These are phyloP conservation scores for Hebeloma cylindrosporum DNA, from an alignment of 768 basidiomycete species.

Conservation along the genomic window DNA sequence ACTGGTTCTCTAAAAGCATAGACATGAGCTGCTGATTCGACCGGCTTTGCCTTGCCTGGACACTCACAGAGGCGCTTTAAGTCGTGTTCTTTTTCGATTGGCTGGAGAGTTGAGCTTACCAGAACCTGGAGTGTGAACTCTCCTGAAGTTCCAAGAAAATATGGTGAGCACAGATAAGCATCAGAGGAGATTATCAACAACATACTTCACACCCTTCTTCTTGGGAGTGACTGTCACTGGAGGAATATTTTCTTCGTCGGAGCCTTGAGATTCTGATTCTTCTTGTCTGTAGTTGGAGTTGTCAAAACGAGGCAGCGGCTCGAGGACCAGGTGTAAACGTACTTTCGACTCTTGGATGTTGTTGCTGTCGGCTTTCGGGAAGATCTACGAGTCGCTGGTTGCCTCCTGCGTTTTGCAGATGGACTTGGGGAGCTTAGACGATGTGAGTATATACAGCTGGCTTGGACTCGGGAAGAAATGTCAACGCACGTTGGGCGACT, in stretches of 20 bases:
- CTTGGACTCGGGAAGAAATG: neutral
- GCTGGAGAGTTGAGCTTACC: constrained; percentile 25
- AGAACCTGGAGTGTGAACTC: constrained; percentile 26
- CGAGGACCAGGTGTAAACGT: neutral
- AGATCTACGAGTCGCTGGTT: constrained; percentile 13
- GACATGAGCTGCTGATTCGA: too few relatives aligned
- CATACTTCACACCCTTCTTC: constrained; percentile 34
- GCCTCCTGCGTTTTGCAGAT: constrained; percentile 18
- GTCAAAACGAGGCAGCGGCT: neutral
- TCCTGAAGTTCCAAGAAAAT: constrained; percentile 14
- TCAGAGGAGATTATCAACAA: neutral
- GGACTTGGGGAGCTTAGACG: constrained; percentile 29
- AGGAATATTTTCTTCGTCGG: constrained; percentile 21
- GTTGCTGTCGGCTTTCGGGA: constrained; percentile 6
- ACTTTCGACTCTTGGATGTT: constrained; percentile 13
- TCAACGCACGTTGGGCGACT: constrained; percentile 9
- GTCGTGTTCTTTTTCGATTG: constrained; percentile 28
- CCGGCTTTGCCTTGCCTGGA: too few relatives aligned
- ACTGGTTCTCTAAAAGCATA: constrained; percentile 16
- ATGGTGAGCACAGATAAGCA: neutral
- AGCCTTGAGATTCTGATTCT: constrained; percentile 13
- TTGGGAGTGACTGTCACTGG: constrained; percentile 27
- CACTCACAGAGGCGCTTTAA: constrained; percentile 28
- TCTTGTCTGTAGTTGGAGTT: constrained; percentile 9
- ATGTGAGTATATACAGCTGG: constrained; percentile 3